phyloP scores from a whole-genome alignment of 805 yeast genomes.

The Nakazawaea holstii region DNA sequence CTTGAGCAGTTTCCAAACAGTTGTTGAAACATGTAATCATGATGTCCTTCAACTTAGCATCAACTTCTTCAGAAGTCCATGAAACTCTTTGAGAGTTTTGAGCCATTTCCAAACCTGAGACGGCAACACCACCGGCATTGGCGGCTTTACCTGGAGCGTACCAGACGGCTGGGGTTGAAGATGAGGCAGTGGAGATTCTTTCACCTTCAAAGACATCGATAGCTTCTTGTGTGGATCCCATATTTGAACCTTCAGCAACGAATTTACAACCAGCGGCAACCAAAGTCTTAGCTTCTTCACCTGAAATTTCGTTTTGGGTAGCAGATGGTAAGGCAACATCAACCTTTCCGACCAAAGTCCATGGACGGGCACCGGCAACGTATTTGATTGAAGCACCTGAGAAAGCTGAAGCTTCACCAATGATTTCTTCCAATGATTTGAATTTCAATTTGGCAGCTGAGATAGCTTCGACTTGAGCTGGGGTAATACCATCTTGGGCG shows the following conservation, averaged over 20 bases:
- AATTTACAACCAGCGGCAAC: slow-evolving; percentile 87
- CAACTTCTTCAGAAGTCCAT: slow-evolving; percentile 94
- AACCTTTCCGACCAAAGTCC: slow-evolving; percentile 86
- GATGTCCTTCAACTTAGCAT: slow-evolving; percentile 81
- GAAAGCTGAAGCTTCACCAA: slow-evolving; percentile 53
- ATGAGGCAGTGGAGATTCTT: slow-evolving; percentile 41
- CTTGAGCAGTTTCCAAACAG: slow-evolving; percentile 83
- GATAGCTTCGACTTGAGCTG: slow-evolving; percentile 72
- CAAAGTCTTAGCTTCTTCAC: slow-evolving; percentile 93
- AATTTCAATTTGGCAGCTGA: slow-evolving; percentile 75
- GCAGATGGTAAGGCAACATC: slow-evolving; percentile 98
- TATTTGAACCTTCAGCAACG: slow-evolving; percentile 98
- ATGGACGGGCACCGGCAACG: slow-evolving; percentile 93
- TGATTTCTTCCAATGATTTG: slow-evolving; percentile 67
- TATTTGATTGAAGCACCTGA: slow-evolving; percentile 61
- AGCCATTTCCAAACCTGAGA: slow-evolving; percentile 98
- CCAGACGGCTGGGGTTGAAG: slow-evolving; percentile 66
- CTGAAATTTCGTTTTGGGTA: slow-evolving; percentile 96
- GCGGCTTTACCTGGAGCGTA: slow-evolving; percentile 99
- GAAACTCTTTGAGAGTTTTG: slow-evolving; percentile 93
- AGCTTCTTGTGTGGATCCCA: slow-evolving; percentile 99
- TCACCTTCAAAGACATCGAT: slow-evolving; percentile 88
- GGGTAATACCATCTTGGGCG: slow-evolving; percentile 74
- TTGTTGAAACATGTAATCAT: slow-evolving; percentile 91
- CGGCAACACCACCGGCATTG: slow-evolving; percentile 99